phyloP scores from a whole-genome alignment of 768 basidiomycete genomes.

The Infundibulicybe gibba region DNA sequence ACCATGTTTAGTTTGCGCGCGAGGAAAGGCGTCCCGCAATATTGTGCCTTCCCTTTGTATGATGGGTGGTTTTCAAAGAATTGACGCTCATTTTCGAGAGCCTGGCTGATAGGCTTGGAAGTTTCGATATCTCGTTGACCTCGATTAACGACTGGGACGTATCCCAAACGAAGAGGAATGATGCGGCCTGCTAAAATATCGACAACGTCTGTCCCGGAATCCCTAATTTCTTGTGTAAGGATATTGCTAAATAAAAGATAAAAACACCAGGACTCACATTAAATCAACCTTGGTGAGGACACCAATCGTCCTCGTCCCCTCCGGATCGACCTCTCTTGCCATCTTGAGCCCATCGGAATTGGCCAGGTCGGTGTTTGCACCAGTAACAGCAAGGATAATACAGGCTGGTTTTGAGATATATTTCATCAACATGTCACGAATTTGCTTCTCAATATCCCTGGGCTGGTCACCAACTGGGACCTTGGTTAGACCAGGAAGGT shows the following conservation, averaged over 20 bases:
- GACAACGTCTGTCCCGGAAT: slow-evolving; percentile 96
- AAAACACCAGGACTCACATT: slow-evolving; percentile 81
- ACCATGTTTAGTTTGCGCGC: slow-evolving; percentile 95
- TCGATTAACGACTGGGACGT: slow-evolving; percentile 98
- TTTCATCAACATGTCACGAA: slow-evolving; percentile 93
- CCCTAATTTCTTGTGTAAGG: slow-evolving; percentile 52
- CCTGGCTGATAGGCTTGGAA: slow-evolving; percentile 78
- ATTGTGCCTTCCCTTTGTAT: slow-evolving; percentile 92
- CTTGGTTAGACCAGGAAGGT: slow-evolving; percentile 93
- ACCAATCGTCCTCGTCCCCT: slow-evolving; percentile 95
- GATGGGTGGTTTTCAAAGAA: slow-evolving; percentile 95
- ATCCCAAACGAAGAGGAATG: slow-evolving; percentile 93
- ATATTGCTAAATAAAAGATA: neutral
- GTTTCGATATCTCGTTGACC: slow-evolving; percentile 96
- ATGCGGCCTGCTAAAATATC: slow-evolving; percentile 97
- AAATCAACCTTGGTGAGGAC: slow-evolving; percentile 98
- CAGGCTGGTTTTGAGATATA: slow-evolving; percentile 94
- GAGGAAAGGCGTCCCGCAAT: slow-evolving; percentile 96
- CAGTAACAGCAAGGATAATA: slow-evolving; percentile 95
- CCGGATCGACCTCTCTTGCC: slow-evolving; percentile 96
- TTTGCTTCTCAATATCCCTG: slow-evolving; percentile 96
- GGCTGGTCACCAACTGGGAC: slow-evolving; percentile 97
- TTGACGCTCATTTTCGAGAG: slow-evolving; percentile 84
- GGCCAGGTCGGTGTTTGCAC: slow-evolving; percentile 94
- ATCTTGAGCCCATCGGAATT: slow-evolving; percentile 97